A percentile compares a stretch with the other conserved stretches of the same genome.
These are phyloP conservation scores for Abortiporus biennis DNA, from an alignment of 1,284 basidiomycete genomes.

Conservation along the genomic window DNA sequence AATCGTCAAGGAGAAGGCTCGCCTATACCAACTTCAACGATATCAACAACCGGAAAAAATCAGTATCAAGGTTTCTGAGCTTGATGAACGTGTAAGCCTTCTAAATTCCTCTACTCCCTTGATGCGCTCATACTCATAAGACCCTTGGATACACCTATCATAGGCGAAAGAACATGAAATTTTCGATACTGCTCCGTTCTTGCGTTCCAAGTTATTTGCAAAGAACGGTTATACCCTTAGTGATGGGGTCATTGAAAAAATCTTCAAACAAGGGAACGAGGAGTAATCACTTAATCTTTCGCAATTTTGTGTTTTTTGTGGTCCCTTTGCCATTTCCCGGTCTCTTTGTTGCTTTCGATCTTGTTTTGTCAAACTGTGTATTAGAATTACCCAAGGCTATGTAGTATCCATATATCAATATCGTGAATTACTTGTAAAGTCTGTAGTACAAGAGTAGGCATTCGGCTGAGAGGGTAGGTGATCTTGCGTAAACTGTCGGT, in stretches of 20 bases:
- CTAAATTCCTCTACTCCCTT: background rate
- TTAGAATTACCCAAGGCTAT: too few relatives aligned
- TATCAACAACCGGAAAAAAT: slow-evolving; percentile 75
- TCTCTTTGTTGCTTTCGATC: too few relatives aligned
- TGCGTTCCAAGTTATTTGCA: slow-evolving; percentile 80
- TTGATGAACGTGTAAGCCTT: slow-evolving; percentile 73
- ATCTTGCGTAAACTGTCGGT: too few relatives aligned
- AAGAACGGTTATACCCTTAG: slow-evolving; percentile 84
- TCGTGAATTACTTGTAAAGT: too few relatives aligned
- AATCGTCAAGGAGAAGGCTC: slow-evolving; percentile 91
- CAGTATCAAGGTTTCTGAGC: slow-evolving; percentile 68
- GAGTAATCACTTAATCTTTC: too few relatives aligned
- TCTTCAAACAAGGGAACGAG: slow-evolving; percentile 36
- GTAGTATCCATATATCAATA: too few relatives aligned
- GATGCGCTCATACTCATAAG: slow-evolving; percentile 1
- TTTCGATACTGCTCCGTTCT: slow-evolving; percentile 84
- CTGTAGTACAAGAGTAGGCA: too few relatives aligned
- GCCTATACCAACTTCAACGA: slow-evolving; percentile 72
- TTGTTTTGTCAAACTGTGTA: too few relatives aligned
- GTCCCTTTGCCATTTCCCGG: too few relatives aligned
- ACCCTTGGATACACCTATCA: background rate
- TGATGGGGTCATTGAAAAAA: slow-evolving; percentile 64
- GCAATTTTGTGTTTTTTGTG: too few relatives aligned
- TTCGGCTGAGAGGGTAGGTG: too few relatives aligned
- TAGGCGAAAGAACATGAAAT: slow-evolving; percentile 95